Evolutionary conservation across 352 stramenopile genomes (phyloP), one percentile per base, ranked within the genome.

Genomic region (Pythium monospermum): DNA sequence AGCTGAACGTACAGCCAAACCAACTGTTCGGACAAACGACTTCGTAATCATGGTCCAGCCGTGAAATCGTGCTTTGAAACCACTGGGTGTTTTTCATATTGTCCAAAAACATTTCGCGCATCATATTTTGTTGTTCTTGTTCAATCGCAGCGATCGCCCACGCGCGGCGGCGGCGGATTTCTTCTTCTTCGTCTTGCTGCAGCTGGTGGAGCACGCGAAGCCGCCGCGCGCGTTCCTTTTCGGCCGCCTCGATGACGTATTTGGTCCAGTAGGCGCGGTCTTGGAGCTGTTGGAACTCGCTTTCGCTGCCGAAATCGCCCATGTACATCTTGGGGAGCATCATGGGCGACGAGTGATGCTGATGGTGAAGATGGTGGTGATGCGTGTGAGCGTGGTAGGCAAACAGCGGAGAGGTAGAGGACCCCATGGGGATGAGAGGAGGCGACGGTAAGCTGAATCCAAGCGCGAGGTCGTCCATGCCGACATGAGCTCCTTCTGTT

Each of bases 81-180:
- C 83, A 93, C 66, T 88, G 79, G 15, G 83, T 93, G 64, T 93
- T 91, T 60, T 90, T 88, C 78, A 91, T 93, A 54, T 87, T 88
- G 56, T 91, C 83, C 40, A 93, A 53, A 52, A 93, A 93, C 73
- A 89, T 79, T 51, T 89, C 75, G 30, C 76, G 58, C 71, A 86
- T 87, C 66, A 87, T 86, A 15, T 73, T 73, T 35, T 87, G 69
- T 50, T 93, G 79, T 49, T 93, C 83, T 39, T 83, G 79, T 66
- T 93, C 83, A 39, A 93, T 93, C 0, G 74, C 80, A 6, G 64
- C 71, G 46, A 89, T 85, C 13, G 83, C 83, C 83, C 83, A 93
- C 45, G 73, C 64, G 44, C 82, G 60, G 6, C 83, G 69, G 0
- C 76, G 66, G 44, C 61, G 70, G 15, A 90, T 68, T 46, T 93